Percentiles rank a stretch among this genome's conserved stretches.
Evolutionary conservation across 306 rosid species (phyloP).

Genomic region (Corylus heterophylla): DNA sequence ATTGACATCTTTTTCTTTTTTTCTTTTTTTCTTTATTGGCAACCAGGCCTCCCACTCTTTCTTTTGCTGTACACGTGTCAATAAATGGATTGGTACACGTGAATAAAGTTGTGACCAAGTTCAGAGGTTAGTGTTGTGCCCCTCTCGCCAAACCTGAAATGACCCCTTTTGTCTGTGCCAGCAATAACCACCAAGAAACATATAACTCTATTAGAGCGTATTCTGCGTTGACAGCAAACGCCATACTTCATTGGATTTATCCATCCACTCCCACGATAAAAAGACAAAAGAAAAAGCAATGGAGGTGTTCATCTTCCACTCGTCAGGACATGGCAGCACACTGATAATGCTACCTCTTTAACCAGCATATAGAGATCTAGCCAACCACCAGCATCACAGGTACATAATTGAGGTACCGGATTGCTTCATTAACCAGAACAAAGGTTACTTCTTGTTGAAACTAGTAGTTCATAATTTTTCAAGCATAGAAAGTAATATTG

Average conservation of each 20-base stretch:
- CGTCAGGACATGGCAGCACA: background rate
- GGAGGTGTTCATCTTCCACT: background rate
- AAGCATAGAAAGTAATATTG: no score
- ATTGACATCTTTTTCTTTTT: no score
- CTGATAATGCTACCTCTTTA: background rate
- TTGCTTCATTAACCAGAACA: background rate
- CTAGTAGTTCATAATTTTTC: no score
- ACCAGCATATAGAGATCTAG: background rate
- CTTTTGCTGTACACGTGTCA: background rate
- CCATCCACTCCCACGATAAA: background rate
- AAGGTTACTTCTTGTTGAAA: no score
- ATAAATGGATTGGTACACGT: background rate
- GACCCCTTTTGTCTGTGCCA: background rate
- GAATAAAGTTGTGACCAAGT: background rate
- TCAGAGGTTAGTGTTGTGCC: background rate
- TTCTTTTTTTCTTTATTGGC: no score
- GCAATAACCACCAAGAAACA: background rate
- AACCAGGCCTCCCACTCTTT: no score
- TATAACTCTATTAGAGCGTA: background rate
- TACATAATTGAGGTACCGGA: background rate
- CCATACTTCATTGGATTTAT: background rate
- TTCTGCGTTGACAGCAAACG: background rate
- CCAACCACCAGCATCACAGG: no score
- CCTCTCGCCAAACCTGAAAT: background rate
- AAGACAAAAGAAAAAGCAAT: background rate